Evolutionary conservation across 345 rosid genomes (phyloP).

Genomic region (Viola odorata): DNA sequence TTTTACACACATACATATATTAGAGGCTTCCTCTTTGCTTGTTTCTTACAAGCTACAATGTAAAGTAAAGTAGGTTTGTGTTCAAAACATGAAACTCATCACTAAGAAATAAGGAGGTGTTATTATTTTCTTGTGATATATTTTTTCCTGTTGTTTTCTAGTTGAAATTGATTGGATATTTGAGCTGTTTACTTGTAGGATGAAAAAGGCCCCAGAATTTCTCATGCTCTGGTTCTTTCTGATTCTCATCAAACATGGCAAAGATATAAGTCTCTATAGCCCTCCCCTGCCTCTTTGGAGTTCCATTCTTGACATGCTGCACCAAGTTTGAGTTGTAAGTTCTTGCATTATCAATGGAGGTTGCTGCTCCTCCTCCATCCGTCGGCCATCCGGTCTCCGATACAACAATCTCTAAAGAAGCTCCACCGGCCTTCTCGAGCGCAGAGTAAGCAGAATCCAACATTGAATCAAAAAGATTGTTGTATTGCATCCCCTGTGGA

Average conservation of each 20-base stretch:
- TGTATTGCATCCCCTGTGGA: constrained; percentile 8
- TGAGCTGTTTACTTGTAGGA: constrained; percentile 9
- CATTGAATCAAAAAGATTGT: constrained; percentile 14
- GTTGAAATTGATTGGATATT: constrained; percentile 5
- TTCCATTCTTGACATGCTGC: constrained; percentile 22
- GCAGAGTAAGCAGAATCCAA: constrained; percentile 18
- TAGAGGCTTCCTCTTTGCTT: too few species aligned
- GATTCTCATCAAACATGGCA: constrained; percentile 24
- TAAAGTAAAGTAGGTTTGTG: too few species aligned
- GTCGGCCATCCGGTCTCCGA: constrained; percentile 32
- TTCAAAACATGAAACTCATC: not conserved
- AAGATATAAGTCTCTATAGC: constrained; percentile 23
- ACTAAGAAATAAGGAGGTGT: too few species aligned
- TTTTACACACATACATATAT: too few species aligned
- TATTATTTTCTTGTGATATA: not conserved
- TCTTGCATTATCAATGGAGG: constrained; percentile 20
- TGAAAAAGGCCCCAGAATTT: constrained; percentile 15
- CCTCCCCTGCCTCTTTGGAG: constrained; percentile 24
- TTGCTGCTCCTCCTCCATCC: constrained; percentile 1
- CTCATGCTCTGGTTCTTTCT: constrained; percentile 11
- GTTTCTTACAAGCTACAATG: too few species aligned
- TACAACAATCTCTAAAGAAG: constrained; percentile 13
- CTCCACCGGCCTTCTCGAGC: constrained; percentile 18
- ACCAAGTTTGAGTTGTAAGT: constrained; percentile 12
- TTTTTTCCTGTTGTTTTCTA: not conserved